Evolutionary conservation across 2,329 filamentous ascomycete genomes (phyloP).

Genomic region (Colletotrichum aenigma): DNA sequence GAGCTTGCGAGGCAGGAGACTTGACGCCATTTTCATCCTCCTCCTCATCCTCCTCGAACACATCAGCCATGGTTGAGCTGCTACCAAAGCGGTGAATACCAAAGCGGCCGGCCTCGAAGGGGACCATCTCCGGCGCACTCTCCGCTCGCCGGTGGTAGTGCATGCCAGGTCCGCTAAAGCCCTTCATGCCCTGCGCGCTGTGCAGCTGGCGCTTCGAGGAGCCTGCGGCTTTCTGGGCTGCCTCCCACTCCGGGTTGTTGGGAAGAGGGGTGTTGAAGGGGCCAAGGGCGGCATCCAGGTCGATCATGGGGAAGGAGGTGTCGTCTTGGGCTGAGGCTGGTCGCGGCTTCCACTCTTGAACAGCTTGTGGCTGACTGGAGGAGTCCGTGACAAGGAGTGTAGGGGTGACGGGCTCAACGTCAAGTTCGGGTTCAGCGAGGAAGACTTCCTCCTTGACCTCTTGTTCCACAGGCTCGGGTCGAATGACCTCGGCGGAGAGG

Average conservation of each 20-base stretch:
- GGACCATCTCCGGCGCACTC: slow-evolving; percentile 79
- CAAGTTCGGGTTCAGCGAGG: slow-evolving; percentile 27
- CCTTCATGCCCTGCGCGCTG: slow-evolving; percentile 74
- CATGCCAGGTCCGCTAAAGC: slow-evolving; percentile 71
- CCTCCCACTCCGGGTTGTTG: slow-evolving; percentile 69
- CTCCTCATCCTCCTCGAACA: slow-evolving; percentile 85
- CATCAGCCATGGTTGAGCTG: slow-evolving; percentile 80
- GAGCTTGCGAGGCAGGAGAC: slow-evolving; percentile 22
- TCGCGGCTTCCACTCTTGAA: slow-evolving; percentile 40
- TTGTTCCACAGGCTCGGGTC: background rate
- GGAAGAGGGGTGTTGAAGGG: slow-evolving; percentile 84
- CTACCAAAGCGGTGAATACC: slow-evolving; percentile 67
- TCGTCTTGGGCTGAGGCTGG: slow-evolving; percentile 49
- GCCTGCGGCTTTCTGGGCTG: slow-evolving; percentile 63
- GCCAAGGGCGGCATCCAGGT: slow-evolving; percentile 90
- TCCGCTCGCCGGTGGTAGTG: slow-evolving; percentile 81
- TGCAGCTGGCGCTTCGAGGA: slow-evolving; percentile 71
- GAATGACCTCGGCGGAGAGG: background rate
- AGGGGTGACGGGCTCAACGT: slow-evolving; percentile 36
- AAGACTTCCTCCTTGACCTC: slow-evolving; percentile 26
- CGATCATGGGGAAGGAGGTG: slow-evolving; percentile 79
- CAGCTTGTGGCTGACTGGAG: slow-evolving; percentile 29
- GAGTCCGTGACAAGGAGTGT: slow-evolving; percentile 47
- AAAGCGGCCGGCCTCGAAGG: slow-evolving; percentile 69
- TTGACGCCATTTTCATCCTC: slow-evolving; percentile 54